Percentiles rank a stretch among this genome's conserved stretches.
Conservation (phyloP, 345 rosid genomes). For the Linum trigynum region DNA sequence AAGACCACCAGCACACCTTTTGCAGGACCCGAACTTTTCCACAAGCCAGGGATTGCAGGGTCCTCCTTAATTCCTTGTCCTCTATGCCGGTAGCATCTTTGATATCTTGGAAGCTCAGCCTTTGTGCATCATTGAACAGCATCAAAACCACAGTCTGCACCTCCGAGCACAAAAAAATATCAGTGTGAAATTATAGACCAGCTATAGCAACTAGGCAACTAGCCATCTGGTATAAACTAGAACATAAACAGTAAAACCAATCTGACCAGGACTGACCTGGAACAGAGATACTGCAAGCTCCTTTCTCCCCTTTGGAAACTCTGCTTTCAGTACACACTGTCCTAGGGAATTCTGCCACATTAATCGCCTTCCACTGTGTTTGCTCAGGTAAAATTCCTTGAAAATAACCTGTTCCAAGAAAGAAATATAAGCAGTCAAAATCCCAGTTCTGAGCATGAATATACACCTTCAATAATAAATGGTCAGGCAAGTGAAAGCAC, state of each 20-base stretch:
- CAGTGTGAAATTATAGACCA: not conserved
- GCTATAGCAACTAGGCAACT: not conserved
- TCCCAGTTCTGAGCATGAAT: not conserved
- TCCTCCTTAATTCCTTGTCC: conserved; percentile 89
- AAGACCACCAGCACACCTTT: conserved; percentile 39
- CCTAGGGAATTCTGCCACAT: conserved; percentile 99
- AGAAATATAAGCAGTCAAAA: conserved; percentile 6
- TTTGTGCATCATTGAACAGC: conserved; percentile 91
- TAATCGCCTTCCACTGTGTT: conserved; percentile 91
- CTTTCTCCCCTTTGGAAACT: conserved; percentile 81
- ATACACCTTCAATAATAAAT: not conserved
- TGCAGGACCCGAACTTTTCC: conserved; percentile 92
- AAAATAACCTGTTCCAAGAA: conserved; percentile 66
- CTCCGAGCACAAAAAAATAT: conserved; percentile 12
- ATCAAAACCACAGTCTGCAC: conserved; percentile 85
- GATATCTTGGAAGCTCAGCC: conserved; percentile 82
- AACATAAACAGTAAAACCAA: too few relatives aligned
- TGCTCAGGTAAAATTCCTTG: conserved; percentile 93
- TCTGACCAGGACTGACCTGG: conserved; percentile 48
- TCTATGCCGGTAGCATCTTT: conserved; percentile 89
- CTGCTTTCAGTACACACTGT: conserved; percentile 89
- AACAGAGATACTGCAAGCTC: conserved; percentile 95
- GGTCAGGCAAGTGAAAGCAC: conserved; percentile 3
- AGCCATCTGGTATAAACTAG: not conserved
- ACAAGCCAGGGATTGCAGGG: conserved; percentile 94